These are phyloP conservation scores for Neostapfia colusana DNA, from an alignment of 176 grass and related monocot species.

Conservation along the genomic window DNA sequence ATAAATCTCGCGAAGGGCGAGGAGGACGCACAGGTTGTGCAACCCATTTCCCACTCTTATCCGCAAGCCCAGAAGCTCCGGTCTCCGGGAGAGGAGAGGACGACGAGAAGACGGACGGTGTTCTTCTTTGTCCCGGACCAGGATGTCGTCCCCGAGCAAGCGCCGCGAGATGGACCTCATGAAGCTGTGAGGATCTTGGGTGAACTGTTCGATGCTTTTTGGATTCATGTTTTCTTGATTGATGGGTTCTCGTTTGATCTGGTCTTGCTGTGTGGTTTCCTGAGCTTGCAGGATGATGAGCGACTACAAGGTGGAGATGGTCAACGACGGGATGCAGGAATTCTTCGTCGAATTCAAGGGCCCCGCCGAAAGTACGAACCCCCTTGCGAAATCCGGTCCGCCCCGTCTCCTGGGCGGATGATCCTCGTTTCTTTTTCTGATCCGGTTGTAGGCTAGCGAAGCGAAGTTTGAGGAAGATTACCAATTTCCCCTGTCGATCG, in stretches of 20 bases:
- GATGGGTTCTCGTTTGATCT: constrained; percentile 22
- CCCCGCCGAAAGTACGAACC: constrained; percentile 74
- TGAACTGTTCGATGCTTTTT: not conserved
- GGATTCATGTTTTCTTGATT: constrained; percentile 17
- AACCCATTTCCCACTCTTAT: constrained; percentile 41
- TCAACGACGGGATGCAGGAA: constrained; percentile 98
- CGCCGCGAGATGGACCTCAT: constrained; percentile 99
- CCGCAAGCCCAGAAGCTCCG: constrained; percentile 26
- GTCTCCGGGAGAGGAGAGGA: constrained; percentile 16
- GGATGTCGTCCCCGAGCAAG: constrained; percentile 95
- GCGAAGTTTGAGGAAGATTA: not conserved
- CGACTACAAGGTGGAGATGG: constrained; percentile 99
- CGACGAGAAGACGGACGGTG: not conserved
- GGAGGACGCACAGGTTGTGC: constrained; percentile 32
- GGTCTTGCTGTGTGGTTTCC: constrained; percentile 20
- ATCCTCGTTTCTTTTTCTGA: constrained; percentile 17
- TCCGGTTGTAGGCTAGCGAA: constrained; percentile 22
- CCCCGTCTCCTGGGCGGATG: not conserved
- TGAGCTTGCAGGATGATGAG: constrained; percentile 83
- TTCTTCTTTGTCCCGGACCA: not conserved
- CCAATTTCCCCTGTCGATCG: not conserved
- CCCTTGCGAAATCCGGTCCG: not conserved
- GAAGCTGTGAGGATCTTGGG: constrained; percentile 76
- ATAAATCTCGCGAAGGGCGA: constrained; percentile 43
- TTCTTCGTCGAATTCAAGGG: constrained; percentile 94